These are phyloP conservation scores for Umbelopsis sp. DNA, from an alignment of 371 early-diverging fungal genomes.

Conservation along the genomic window DNA sequence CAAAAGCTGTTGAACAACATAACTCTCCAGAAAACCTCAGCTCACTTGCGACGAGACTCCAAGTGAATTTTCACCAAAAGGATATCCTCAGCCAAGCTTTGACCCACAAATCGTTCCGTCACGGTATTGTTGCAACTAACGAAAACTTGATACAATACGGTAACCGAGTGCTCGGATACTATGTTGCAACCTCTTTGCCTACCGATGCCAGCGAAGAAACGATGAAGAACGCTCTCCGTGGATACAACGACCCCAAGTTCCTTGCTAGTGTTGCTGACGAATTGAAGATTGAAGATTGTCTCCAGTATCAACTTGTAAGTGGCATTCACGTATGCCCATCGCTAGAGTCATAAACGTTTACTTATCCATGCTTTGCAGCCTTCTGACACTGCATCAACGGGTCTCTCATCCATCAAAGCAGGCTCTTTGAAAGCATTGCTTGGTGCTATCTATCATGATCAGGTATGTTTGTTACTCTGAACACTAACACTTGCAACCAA, in stretches of 20 bases:
- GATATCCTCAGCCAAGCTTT: slow-evolving; percentile 61
- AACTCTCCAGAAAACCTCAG: slow-evolving; percentile 3
- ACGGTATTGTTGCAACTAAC: slow-evolving; percentile 63
- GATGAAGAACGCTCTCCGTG: slow-evolving; percentile 20
- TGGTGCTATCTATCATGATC: slow-evolving; percentile 56
- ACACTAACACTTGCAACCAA: no score
- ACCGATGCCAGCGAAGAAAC: slow-evolving; percentile 23
- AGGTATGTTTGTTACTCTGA: slow-evolving; percentile 25
- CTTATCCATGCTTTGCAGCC: neutral
- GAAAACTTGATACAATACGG: slow-evolving; percentile 69
- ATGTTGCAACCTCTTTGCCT: slow-evolving; percentile 25
- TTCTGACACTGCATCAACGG: slow-evolving; percentile 20
- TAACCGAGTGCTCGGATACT: slow-evolving; percentile 43
- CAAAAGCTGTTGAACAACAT: neutral
- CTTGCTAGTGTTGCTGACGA: slow-evolving; percentile 37
- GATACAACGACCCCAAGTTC: slow-evolving; percentile 17
- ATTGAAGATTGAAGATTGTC: slow-evolving; percentile 34
- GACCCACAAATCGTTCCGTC: slow-evolving; percentile 74
- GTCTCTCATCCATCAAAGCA: slow-evolving; percentile 39
- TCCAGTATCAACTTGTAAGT: slow-evolving; percentile 43
- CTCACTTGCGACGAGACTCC: slow-evolving; percentile 3
- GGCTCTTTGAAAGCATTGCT: slow-evolving; percentile 50
- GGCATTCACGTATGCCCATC: neutral
- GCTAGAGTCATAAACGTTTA: neutral
- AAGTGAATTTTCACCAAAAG: neutral